Evolutionary conservation across 2,329 filamentous ascomycete genomes (phyloP).

Genomic region (Cladophialophora exuberans): DNA sequence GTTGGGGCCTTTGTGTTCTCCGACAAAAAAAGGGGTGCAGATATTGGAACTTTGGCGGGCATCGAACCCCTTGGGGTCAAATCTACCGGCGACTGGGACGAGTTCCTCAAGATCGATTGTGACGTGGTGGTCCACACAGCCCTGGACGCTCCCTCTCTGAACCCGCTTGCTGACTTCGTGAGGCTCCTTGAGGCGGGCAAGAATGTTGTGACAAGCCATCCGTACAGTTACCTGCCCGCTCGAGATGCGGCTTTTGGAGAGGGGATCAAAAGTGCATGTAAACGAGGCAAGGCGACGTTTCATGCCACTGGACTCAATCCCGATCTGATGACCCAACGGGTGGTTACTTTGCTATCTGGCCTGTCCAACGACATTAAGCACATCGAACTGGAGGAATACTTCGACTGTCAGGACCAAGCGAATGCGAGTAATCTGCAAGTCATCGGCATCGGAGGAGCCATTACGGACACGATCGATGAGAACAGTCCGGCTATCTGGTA

Average conservation of each 20-base stretch:
- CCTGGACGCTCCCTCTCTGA: conserved; percentile 1
- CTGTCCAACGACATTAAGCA: conserved; percentile 5
- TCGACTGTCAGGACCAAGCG: conserved; percentile 4
- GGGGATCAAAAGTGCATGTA: not conserved
- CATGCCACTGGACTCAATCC: conserved; percentile 2
- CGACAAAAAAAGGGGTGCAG: not conserved
- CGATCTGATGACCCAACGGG: conserved; percentile 6
- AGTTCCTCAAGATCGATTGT: conserved; percentile 13
- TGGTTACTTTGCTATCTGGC: conserved; percentile 1
- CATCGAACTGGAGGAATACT: conserved; percentile 2
- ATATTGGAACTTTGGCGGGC: conserved; percentile 4
- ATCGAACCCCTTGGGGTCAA: conserved; percentile 7
- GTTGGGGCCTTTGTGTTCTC: conserved; percentile 5
- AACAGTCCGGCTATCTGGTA: conserved; percentile 12
- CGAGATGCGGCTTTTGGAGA: conserved; percentile 7
- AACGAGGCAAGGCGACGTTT: conserved; percentile 6
- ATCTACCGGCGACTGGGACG: not conserved
- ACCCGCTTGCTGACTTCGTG: conserved; percentile 1
- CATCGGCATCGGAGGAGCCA: conserved; percentile 1
- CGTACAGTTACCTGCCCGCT: conserved; percentile 6
- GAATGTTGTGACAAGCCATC: conserved; percentile 8
- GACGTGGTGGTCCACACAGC: conserved; percentile 12
- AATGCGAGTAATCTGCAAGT: conserved; percentile 4
- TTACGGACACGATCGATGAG: conserved; percentile 8
- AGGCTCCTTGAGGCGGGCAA: not conserved